Conservation (phyloP, 495 filamentous ascomycete species). For the Penicillium crystallinum region DNA sequence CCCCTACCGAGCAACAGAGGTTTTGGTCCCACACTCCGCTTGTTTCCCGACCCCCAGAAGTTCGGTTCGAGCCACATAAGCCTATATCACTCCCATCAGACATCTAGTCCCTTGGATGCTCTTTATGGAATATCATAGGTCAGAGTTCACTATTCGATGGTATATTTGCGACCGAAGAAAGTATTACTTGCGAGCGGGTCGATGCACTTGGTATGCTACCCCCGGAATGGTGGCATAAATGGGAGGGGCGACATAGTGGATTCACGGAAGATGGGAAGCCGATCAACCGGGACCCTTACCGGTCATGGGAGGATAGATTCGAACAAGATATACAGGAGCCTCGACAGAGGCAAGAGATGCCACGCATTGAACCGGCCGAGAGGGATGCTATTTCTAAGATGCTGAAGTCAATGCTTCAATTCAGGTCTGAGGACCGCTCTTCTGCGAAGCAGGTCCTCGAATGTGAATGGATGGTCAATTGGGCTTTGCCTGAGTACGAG, state of each 20-base stretch:
- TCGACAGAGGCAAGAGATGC: conserved; percentile 1
- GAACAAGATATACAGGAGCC: conserved; percentile 12
- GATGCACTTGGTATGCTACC: conserved; percentile 18
- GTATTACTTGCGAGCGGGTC: conserved; percentile 21
- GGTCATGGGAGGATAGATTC: conserved; percentile 10
- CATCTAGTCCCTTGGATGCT: conserved; percentile 29
- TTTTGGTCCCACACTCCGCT: neutral
- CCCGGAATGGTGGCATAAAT: conserved; percentile 19
- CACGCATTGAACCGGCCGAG: conserved; percentile 1
- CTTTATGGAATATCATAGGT: conserved; percentile 19
- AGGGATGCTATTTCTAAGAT: conserved; percentile 8
- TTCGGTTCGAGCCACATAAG: conserved; percentile 14
- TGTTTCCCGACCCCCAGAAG: neutral
- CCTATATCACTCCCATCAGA: conserved; percentile 26
- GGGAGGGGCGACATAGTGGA: conserved; percentile 5
- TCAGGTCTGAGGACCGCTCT: conserved; percentile 26
- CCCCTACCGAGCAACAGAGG: neutral
- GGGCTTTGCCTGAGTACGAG: conserved; percentile 20
- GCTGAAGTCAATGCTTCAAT: conserved; percentile 31
- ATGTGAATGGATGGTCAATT: conserved; percentile 37
- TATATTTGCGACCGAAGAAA: conserved; percentile 13
- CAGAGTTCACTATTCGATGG: conserved; percentile 11
- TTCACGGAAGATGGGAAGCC: conserved; percentile 14
- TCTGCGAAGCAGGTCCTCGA: conserved; percentile 25
- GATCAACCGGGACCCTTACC: conserved; percentile 1